Percentiles rank a stretch among this genome's conserved stretches.
phyloP scores from a whole-genome alignment of 2,329 filamentous ascomycete genomes.

The Arthrobotrys pseudoclavata region DNA sequence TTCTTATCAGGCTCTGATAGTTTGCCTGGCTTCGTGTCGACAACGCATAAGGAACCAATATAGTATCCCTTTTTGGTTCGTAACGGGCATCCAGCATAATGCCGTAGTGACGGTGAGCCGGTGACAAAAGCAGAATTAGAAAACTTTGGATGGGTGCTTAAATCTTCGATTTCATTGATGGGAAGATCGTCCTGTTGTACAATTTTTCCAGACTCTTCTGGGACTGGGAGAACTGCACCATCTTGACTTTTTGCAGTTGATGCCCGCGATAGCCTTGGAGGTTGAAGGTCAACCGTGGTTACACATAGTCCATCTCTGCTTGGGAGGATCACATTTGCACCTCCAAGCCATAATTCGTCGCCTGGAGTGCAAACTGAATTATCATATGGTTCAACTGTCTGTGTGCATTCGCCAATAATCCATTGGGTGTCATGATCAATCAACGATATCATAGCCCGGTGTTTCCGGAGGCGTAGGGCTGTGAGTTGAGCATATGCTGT shows the following conservation, averaged over 20 bases:
- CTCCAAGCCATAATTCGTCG: slow-evolving; percentile 66
- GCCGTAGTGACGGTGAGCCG: slow-evolving; percentile 57
- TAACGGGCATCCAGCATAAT: slow-evolving; percentile 62
- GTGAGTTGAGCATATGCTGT: slow-evolving; percentile 70
- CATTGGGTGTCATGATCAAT: slow-evolving; percentile 69
- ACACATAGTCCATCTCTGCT: slow-evolving; percentile 66
- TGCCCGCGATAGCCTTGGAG: slow-evolving; percentile 65
- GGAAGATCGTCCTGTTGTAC: slow-evolving; percentile 60
- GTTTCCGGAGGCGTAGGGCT: slow-evolving; percentile 69
- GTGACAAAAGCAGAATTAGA: slow-evolving; percentile 58
- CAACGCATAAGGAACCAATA: slow-evolving; percentile 63
- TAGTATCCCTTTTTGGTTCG: slow-evolving; percentile 62
- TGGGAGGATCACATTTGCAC: slow-evolving; percentile 62
- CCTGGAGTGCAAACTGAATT: slow-evolving; percentile 63
- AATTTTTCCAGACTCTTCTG: slow-evolving; percentile 56
- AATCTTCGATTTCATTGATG: slow-evolving; percentile 63
- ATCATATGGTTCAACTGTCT: slow-evolving; percentile 67
- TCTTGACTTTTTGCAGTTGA: slow-evolving; percentile 61
- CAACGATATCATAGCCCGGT: slow-evolving; percentile 70
- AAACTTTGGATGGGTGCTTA: slow-evolving; percentile 58
- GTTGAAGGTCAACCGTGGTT: slow-evolving; percentile 63
- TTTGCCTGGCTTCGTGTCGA: slow-evolving; percentile 62
- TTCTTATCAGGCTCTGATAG: slow-evolving; percentile 51
- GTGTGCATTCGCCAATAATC: slow-evolving; percentile 71
- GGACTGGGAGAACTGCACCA: slow-evolving; percentile 60